Conservation (phyloP, 2,329 filamentous ascomycete genomes). For the Arthrobotrys pseudoclavata region DNA sequence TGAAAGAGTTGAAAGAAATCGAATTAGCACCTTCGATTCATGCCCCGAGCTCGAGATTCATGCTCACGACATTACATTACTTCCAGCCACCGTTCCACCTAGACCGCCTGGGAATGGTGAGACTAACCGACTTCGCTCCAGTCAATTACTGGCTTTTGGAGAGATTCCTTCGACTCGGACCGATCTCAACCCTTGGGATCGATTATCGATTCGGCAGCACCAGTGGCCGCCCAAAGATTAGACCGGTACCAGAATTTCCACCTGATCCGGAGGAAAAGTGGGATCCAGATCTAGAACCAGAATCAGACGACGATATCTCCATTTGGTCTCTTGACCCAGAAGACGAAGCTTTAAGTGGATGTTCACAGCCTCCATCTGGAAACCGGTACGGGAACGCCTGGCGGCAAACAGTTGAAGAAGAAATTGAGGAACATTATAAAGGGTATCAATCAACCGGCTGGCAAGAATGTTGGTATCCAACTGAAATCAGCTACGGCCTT, state of each 20-base stretch:
- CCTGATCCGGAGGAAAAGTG: neutral
- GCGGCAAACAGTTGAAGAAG: neutral
- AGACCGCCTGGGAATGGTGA: conserved; percentile 7
- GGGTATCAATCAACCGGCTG: conserved; percentile 18
- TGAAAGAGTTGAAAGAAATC: conserved; percentile 16
- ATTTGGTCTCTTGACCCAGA: neutral
- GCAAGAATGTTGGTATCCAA: neutral
- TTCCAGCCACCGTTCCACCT: conserved; percentile 38
- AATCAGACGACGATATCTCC: conserved; percentile 6
- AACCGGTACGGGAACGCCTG: neutral
- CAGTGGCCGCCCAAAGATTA: neutral
- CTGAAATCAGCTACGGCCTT: conserved; percentile 7
- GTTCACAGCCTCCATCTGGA: neutral
- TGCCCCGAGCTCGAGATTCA: conserved; percentile 33
- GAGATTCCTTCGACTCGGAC: conserved; percentile 14
- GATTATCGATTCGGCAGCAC: conserved; percentile 39
- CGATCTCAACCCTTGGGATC: conserved; percentile 19
- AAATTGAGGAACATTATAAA: neutral
- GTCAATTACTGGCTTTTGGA: conserved; percentile 39
- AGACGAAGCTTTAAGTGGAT: neutral
- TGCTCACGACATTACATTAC: conserved; percentile 37
- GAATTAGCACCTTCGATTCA: conserved; percentile 27
- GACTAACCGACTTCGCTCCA: conserved; percentile 25
- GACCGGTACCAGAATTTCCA: neutral
- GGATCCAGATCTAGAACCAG: neutral